These are phyloP conservation scores for Orobanche coerulescens DNA, from an alignment of 257 asterid genomes.

Conservation along the genomic window DNA sequence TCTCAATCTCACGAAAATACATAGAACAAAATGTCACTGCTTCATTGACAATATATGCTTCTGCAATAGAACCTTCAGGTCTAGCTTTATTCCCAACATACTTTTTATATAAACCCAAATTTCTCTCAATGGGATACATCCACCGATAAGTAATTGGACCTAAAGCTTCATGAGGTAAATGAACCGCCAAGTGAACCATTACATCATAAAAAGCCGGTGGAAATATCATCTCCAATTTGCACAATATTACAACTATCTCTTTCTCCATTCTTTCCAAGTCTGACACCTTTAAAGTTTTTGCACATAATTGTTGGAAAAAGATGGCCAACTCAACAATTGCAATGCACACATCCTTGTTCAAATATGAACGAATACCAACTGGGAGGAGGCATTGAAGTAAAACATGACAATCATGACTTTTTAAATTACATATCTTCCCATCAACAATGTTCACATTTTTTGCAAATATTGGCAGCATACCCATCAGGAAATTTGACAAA, in stretches of 20 bases:
- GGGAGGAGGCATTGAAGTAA: background rate
- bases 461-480: background rate
- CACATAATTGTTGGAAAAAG: background rate
- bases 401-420: conserved; percentile 4
- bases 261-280: background rate
- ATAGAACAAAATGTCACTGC: too few relatives aligned
- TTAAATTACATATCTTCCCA: background rate
- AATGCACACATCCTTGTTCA: background rate
- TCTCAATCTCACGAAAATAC: too few relatives aligned
- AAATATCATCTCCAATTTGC: background rate
- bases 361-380: background rate
- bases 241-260: background rate
- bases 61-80: too few relatives aligned
- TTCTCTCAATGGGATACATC: background rate
- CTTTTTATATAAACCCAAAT: too few relatives aligned
- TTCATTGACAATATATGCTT: too few relatives aligned
- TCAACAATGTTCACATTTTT: background rate
- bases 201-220: conserved; percentile 3
- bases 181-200: background rate
- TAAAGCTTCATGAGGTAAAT: background rate
- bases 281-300: background rate
- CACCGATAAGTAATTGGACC: background rate
- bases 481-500: background rate
- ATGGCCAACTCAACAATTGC: background rate
- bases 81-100: too few relatives aligned